Evolutionary conservation across 805 yeast genomes (phyloP).

Genomic region (Candida alai): DNA sequence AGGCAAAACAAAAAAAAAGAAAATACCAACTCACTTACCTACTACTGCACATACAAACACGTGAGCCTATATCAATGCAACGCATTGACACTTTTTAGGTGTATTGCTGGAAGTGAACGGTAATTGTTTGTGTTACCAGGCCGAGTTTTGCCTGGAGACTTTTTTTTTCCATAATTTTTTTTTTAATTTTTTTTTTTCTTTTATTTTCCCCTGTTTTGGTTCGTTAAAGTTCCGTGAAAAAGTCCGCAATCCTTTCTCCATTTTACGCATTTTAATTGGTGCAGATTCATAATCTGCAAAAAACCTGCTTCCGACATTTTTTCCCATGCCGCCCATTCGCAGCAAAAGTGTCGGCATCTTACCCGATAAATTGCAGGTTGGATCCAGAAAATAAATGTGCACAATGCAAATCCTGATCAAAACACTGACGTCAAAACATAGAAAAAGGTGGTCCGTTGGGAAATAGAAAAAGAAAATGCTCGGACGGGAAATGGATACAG

Average conservation of each 20-base stretch:
- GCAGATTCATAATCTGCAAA: neutral
- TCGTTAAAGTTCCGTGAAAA: neutral
- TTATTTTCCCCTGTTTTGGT: too few species aligned
- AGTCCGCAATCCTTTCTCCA: neutral
- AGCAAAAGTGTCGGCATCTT: neutral
- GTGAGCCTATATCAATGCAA: neutral
- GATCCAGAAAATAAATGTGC: too few species aligned
- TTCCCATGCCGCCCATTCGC: neutral
- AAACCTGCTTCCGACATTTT: constrained; percentile 1
- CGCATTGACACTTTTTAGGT: neutral
- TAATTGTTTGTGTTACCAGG: neutral
- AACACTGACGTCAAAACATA: neutral
- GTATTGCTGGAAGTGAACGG: neutral
- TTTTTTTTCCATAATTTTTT: neutral
- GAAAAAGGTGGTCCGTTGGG: constrained; percentile 1
- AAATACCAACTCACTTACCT: too few species aligned
- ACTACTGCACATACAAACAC: too few species aligned
- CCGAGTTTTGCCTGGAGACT: neutral
- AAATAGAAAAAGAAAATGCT: neutral
- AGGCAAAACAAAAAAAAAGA: too few species aligned
- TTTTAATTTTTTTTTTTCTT: too few species aligned
- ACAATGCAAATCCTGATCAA: neutral
- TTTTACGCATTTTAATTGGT: neutral
- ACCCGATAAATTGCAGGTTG: neutral
- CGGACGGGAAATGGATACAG: neutral